Evolutionary conservation across 1,284 basidiomycete genomes (phyloP), one percentile per base, ranked within the genome.

Genomic region (Vanrija sp.): DNA sequence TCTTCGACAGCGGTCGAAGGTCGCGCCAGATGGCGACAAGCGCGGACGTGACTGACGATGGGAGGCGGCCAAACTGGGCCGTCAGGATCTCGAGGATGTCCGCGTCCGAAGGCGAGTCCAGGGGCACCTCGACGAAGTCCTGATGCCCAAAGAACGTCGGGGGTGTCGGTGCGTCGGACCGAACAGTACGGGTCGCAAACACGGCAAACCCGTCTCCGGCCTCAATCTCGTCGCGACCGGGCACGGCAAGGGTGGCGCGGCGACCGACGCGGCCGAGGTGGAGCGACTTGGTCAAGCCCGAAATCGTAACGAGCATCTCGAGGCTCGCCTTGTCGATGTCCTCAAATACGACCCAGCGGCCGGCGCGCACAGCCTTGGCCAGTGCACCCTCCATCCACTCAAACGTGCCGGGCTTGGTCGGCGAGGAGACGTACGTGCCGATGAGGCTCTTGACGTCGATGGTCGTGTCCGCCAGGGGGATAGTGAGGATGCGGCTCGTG

Each of bases 381-480:
- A 99, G 80, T 0, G 94, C 88, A 12, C 96, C 96, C 63, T 98
- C 94, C 71, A 89, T 89, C 88, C 94, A 98, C 67, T 95, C 90
- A 64, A 98, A 99, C 0, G 85, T 85, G 10, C 96, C 96, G 0
- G 91, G 87, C 38, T 84, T 83, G 1, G 83, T 86, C 0, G 88
- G 80, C 0, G 94, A 97, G 1, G 95, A 96, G 3, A 92, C 80
- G 58, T 98, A 96, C 2, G 92, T 95, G 6, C 96, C 96, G 31
- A 99, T 82, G 1, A 99, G 82, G 1, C 92, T 87, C 46, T 96
- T 89, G 35, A 95, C 87, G 69, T 99, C 96, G 50, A 99, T 82
- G 2, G 89, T 96, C 0, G 91, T 93, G 64, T 96, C 94, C 6
- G 92, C 90, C 37, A 98, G 85, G 59, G 96, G 88, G 54, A 98